phyloP scores from a whole-genome alignment of 495 filamentous ascomycete species.

The Trypethelium eluteriae region DNA sequence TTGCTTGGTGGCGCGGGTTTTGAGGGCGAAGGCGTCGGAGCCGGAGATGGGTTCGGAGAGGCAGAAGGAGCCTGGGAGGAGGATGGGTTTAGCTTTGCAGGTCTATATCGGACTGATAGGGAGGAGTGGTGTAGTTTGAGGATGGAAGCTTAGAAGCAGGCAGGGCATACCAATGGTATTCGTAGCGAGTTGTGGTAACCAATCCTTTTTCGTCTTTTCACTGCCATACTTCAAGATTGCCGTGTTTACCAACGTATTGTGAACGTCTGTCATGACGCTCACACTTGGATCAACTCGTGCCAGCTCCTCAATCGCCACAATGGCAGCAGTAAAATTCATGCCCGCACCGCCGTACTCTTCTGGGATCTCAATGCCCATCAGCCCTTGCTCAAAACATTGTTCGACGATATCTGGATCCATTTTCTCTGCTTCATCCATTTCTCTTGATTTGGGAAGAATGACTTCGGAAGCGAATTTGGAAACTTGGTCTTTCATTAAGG shows the following conservation, averaged over 20 bases:
- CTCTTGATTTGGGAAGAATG: constrained; percentile 84
- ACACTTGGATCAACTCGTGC: constrained; percentile 92
- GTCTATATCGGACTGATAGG: neutral
- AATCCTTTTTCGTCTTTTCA: constrained; percentile 66
- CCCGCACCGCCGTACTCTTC: constrained; percentile 94
- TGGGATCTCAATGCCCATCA: constrained; percentile 96
- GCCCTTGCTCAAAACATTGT: constrained; percentile 89
- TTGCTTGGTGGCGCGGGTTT: constrained; percentile 73
- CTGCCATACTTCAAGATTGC: constrained; percentile 80
- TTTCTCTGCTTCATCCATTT: constrained; percentile 93
- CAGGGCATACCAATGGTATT: constrained; percentile 54
- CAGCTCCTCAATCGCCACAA: constrained; percentile 94
- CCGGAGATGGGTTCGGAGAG: constrained; percentile 90
- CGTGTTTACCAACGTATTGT: constrained; percentile 97
- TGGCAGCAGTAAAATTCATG: constrained; percentile 97
- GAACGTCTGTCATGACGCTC: constrained; percentile 86
- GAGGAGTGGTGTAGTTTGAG: neutral
- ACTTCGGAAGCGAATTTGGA: constrained; percentile 83
- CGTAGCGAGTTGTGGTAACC: constrained; percentile 79
- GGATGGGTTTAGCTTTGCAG: neutral
- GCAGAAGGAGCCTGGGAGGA: constrained; percentile 73
- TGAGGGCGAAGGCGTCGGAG: constrained; percentile 90
- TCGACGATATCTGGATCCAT: constrained; percentile 89
- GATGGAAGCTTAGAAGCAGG: no score
- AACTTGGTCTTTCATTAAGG: constrained; percentile 80